Base-by-base conservation (phyloP, 805 yeast genomes). In the Schizosaccharomyces cryophilus region DNA sequence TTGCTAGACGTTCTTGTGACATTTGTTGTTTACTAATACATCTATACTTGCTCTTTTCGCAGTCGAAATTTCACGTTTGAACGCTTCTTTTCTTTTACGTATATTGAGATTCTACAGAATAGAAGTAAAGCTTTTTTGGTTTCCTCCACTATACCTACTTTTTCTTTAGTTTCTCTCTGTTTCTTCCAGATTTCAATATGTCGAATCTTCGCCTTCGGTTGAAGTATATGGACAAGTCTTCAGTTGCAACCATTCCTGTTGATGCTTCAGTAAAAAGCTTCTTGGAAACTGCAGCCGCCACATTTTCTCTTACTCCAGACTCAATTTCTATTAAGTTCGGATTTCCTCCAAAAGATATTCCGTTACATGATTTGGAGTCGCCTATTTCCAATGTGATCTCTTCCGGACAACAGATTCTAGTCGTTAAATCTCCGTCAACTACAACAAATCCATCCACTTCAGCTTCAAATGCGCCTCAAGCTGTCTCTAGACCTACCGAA, bases 361-460 rank as follows among this genome's bases (percentile, higher is more conserved):
- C 56, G 7, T 51, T 51, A 21, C 11, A 17, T 9, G 26, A 29
- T 29, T 11, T 5, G n/a, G 30, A 11, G 9, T 21, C 31, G 6
- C 56, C 35, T 29, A 24, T 51, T 19, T 51, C 56, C 5, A 24
- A 15, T 17, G 11, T 51, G 2, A 29, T 51, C n/a, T 51, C 56
- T 11, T 51, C 56, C 9, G 56, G 56, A 21, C 56, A 51, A 29
- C 56, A 51, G 26, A 29, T 51, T 5, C 56, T 51, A 11, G 56
- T 51, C 26, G 35, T 45, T 24, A 45, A 45, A n/a, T 19, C 51
- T 45, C 21, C 51, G 11, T 45, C 51, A 45, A 11, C 26, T 45
- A 19, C 51, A 15, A 5, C 71, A 71, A 45, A 45, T 4, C 26
- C 13, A 17, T 5, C 24, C 21, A 11, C 51, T 19, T 11, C 21